phyloP scores from a whole-genome alignment of 495 filamentous ascomycete genomes.

The Lepraria neglecta region DNA sequence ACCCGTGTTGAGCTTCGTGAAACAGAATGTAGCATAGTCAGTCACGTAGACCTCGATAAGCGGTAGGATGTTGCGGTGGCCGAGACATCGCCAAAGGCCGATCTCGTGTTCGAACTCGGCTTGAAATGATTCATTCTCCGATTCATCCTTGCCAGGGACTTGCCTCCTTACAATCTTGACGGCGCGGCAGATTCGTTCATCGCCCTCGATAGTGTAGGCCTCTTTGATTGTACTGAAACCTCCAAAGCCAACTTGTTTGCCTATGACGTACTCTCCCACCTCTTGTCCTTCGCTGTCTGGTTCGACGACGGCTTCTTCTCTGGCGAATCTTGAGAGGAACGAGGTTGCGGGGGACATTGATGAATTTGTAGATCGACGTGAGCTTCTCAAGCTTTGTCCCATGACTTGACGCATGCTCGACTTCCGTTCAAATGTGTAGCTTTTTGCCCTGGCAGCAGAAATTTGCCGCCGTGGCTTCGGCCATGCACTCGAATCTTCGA shows the following conservation, averaged over 20 bases:
- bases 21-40: constrained; percentile 66
- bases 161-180: constrained; percentile 71
- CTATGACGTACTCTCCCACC: constrained; percentile 68
- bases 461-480: constrained; percentile 37
- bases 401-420: constrained; percentile 36
- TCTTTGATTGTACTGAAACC: constrained; percentile 70
- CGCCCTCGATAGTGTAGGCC: constrained; percentile 58
- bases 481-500: constrained; percentile 48
- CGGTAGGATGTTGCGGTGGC: constrained; percentile 58
- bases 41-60: constrained; percentile 65
- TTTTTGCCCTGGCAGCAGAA: constrained; percentile 42
- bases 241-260: constrained; percentile 62
- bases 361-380: constrained; percentile 42
- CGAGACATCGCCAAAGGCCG: constrained; percentile 62
- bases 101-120: constrained; percentile 72
- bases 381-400: constrained; percentile 26
- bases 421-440: constrained; percentile 39
- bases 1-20: constrained; percentile 60
- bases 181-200: constrained; percentile 48
- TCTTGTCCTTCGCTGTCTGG: constrained; percentile 71
- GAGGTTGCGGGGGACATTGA: constrained; percentile 50
- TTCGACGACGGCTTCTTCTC: constrained; percentile 41
- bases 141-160: constrained; percentile 48
- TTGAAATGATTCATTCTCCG: constrained; percentile 63
- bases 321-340: constrained; percentile 53